phyloP scores from a whole-genome alignment of 1,284 basidiomycete species.

The Ustilago bromivora region DNA sequence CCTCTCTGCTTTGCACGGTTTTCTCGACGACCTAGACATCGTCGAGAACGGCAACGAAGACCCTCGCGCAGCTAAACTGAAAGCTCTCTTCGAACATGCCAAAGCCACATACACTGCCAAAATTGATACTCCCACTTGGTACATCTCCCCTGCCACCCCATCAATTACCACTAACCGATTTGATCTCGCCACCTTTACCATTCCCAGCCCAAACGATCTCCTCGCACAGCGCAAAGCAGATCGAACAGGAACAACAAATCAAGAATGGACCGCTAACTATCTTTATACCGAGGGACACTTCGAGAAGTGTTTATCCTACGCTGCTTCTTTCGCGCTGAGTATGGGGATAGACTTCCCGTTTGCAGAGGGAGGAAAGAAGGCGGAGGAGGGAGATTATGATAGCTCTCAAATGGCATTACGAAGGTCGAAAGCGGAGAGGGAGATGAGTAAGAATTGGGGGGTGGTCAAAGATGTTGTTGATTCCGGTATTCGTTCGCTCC shows the following conservation, averaged over 20 bases:
- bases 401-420: slow-evolving; percentile 25
- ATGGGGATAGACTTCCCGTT: slow-evolving; percentile 28
- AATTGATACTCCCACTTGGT: slow-evolving; percentile 37
- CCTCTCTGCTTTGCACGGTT: slow-evolving; percentile 32
- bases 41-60: slow-evolving; percentile 25
- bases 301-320: slow-evolving; percentile 39
- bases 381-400: slow-evolving; percentile 15
- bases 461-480: slow-evolving; percentile 45
- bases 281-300: slow-evolving; percentile 37
- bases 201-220: slow-evolving; percentile 18
- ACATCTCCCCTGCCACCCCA: slow-evolving; percentile 15
- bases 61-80: slow-evolving; percentile 37
- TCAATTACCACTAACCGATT: slow-evolving; percentile 3
- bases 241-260: slow-evolving; percentile 26
- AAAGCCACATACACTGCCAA: slow-evolving; percentile 39
- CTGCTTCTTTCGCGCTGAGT: slow-evolving; percentile 29
- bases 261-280: slow-evolving; percentile 48
- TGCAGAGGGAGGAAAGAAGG: not conserved
- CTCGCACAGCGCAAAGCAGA: slow-evolving; percentile 13
- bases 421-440: slow-evolving; percentile 31
- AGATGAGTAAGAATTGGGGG: slow-evolving; percentile 50
- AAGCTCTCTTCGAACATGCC: slow-evolving; percentile 43
- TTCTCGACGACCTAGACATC: slow-evolving; percentile 44
- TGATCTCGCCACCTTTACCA: not conserved
- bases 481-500: slow-evolving; percentile 28